Evolutionary conservation across 768 basidiomycete genomes (phyloP).

Genomic region (Lanmaoa pseudosensibilis): DNA sequence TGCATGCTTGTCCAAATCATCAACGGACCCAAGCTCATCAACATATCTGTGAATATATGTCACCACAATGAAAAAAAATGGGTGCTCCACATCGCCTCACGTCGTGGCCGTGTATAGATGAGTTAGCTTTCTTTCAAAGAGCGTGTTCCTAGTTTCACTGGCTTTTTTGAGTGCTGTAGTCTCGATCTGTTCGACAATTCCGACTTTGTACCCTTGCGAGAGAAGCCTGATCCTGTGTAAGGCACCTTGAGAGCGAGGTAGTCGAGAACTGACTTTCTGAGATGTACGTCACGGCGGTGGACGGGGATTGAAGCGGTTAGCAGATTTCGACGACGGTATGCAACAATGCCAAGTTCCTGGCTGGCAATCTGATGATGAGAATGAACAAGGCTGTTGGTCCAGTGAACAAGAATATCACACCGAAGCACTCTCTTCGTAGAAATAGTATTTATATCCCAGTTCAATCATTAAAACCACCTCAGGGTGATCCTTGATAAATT

Average conservation of each 20-base stretch:
- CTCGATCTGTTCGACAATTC: constrained; percentile 79
- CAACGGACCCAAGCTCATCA: constrained; percentile 71
- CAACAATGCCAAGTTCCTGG: constrained; percentile 76
- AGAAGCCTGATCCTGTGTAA: constrained; percentile 51
- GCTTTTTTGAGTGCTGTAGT: constrained; percentile 89
- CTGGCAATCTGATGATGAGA: constrained; percentile 56
- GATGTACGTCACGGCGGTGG: constrained; percentile 64
- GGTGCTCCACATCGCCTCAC: constrained; percentile 42
- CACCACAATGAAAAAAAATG: background rate
- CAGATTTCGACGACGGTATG: constrained; percentile 71
- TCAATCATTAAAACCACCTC: constrained; percentile 76
- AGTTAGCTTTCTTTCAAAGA: constrained; percentile 73
- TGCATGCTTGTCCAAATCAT: constrained; percentile 54
- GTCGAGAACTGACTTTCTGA: constrained; percentile 59
- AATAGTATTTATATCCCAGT: constrained; percentile 81
- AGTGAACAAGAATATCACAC: constrained; percentile 34
- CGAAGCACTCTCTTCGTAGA: constrained; percentile 84
- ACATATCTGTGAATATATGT: constrained; percentile 60
- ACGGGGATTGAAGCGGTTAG: constrained; percentile 72
- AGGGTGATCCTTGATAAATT: constrained; percentile 63
- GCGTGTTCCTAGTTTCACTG: constrained; percentile 68
- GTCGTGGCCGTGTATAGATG: constrained; percentile 86
- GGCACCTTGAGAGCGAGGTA: background rate
- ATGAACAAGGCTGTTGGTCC: constrained; percentile 3
- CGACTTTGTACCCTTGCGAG: constrained; percentile 78